Conservation (phyloP, 805 yeast species). For the Teunomyces gatunensis region DNA sequence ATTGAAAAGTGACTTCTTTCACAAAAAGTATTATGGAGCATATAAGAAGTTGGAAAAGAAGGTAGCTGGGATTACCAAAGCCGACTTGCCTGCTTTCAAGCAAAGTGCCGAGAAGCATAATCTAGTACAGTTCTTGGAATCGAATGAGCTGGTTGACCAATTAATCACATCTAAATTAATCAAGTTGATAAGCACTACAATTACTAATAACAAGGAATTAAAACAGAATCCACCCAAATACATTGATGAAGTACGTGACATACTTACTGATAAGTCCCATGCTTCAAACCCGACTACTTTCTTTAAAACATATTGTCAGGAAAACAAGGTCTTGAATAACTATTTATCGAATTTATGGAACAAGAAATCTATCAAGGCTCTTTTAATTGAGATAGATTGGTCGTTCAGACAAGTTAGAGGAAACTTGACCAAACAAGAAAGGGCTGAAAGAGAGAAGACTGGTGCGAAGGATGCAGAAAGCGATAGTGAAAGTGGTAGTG, state of each 20-base stretch:
- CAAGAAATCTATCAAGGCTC: slow-evolving; percentile 34
- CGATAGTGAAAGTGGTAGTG: slow-evolving; percentile 10
- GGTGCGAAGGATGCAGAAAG: slow-evolving; percentile 15
- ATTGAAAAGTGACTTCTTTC: slow-evolving; percentile 45
- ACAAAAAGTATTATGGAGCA: slow-evolving; percentile 49
- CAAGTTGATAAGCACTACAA: slow-evolving; percentile 24
- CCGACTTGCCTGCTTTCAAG: slow-evolving; percentile 13
- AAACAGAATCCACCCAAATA: slow-evolving; percentile 34
- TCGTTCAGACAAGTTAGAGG: slow-evolving; percentile 48
- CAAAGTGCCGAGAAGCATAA: slow-evolving; percentile 9
- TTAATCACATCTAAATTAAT: slow-evolving; percentile 33
- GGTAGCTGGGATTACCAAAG: slow-evolving; percentile 23
- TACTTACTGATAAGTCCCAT: slow-evolving; percentile 26
- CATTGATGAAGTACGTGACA: slow-evolving; percentile 26
- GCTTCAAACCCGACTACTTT: slow-evolving; percentile 47
- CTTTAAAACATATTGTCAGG: slow-evolving; percentile 40
- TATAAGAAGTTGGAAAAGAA: slow-evolving; percentile 39
- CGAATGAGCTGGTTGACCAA: slow-evolving; percentile 16
- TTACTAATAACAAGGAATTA: slow-evolving; percentile 29
- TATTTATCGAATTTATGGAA: slow-evolving; percentile 50
- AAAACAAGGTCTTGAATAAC: slow-evolving; percentile 40
- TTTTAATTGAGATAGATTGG: slow-evolving; percentile 42
- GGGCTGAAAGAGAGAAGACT: slow-evolving; percentile 22
- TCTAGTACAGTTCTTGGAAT: slow-evolving; percentile 20
- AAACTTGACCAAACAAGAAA: slow-evolving; percentile 38